Evolutionary conservation across 331 rosid genomes (phyloP).

Genomic region (Malus hybrid): DNA sequence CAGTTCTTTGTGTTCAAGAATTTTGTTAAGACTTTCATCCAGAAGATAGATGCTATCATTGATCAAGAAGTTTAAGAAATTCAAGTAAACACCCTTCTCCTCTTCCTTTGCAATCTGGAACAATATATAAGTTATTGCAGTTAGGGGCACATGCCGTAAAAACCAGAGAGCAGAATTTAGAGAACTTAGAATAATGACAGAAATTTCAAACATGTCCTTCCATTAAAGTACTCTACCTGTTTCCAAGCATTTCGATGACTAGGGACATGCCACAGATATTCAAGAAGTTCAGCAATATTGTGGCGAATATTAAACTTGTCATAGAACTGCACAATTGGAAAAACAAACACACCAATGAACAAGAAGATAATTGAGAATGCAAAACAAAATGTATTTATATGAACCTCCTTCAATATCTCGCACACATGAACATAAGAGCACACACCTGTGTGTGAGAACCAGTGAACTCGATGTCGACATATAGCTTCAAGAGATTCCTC

Average conservation of each 20-base stretch:
- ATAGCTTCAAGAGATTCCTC: slow-evolving; percentile 90
- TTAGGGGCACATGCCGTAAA: slow-evolving; percentile 3
- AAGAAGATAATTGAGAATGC: not conserved
- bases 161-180: not conserved
- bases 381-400: not conserved
- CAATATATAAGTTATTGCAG: slow-evolving; percentile 5
- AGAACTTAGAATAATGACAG: not conserved
- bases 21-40: slow-evolving; percentile 95
- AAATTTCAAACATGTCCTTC: not conserved
- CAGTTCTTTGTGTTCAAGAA: slow-evolving; percentile 91
- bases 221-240: slow-evolving; percentile 42
- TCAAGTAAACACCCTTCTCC: slow-evolving; percentile 96
- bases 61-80: slow-evolving; percentile 89
- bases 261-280: slow-evolving; percentile 98
- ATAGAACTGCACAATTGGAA: slow-evolving; percentile 61
- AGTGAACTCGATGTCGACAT: slow-evolving; percentile 97
- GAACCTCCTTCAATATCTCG: not conserved
- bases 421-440: not conserved
- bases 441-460: slow-evolving; percentile 96
- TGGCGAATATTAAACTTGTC: slow-evolving; percentile 99
- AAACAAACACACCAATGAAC: slow-evolving; percentile 17
- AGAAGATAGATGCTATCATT: slow-evolving; percentile 98
- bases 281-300: slow-evolving; percentile 96
- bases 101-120: slow-evolving; percentile 97
- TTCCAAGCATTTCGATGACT: slow-evolving; percentile 99